Evolutionary conservation across 1,284 basidiomycete species (phyloP).

Genomic region (Irpex rosettiformis): DNA sequence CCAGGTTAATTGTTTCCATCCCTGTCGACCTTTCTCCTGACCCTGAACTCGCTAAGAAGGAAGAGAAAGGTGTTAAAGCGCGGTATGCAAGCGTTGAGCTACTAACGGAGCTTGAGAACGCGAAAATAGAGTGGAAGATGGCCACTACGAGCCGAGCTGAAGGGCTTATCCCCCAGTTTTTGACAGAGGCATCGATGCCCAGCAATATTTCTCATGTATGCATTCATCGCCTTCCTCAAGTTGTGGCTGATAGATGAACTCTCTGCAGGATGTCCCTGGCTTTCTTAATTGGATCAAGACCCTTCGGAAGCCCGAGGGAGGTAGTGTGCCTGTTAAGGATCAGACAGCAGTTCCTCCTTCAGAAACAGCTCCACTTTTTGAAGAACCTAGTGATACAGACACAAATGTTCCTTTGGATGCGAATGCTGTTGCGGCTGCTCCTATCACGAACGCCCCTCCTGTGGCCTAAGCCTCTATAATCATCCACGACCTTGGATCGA

Average conservation of each 20-base stretch:
- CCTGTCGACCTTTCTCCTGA: conserved; percentile 63
- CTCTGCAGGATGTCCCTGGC: conserved; percentile 60
- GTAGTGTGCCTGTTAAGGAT: not conserved
- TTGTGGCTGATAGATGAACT: not conserved
- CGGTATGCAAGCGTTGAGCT: conserved; percentile 70
- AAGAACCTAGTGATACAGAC: not conserved
- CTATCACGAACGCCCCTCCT: not conserved
- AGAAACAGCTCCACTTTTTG: not conserved
- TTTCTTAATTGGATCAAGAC: conserved; percentile 45
- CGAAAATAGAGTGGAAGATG: conserved; percentile 74
- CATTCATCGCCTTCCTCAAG: not conserved
- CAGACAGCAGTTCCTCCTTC: not conserved
- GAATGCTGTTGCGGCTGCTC: not conserved
- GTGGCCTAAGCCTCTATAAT: not conserved
- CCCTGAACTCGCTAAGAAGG: conserved; percentile 53
- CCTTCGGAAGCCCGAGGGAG: not conserved
- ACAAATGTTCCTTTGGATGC: not conserved
- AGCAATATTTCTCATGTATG: conserved; percentile 59
- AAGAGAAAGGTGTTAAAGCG: conserved; percentile 65
- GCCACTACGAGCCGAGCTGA: conserved; percentile 73
- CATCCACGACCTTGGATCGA: too few species aligned
- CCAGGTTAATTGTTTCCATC: conserved; percentile 65
- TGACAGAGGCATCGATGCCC: conserved; percentile 56
- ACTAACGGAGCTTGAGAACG: conserved; percentile 58
- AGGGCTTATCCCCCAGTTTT: conserved; percentile 61